Conservation (phyloP, 345 rosid species). For the Raphanus raphanistrum region DNA sequence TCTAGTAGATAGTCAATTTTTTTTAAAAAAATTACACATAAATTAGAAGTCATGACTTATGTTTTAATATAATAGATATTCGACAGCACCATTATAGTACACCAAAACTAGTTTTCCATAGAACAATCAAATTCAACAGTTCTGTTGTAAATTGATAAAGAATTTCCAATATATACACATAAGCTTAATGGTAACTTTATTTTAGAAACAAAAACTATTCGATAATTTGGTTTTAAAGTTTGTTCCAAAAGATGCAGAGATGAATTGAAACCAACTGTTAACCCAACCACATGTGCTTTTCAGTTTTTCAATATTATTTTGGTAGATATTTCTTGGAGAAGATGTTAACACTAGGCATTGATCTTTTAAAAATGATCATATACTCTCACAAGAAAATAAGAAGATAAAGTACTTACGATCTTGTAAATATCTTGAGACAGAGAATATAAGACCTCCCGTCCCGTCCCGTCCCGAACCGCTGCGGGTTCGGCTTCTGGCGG, state of each 20-base stretch:
- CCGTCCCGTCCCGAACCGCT: no score
- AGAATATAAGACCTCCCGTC: conserved; percentile 50
- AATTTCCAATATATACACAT: not conserved
- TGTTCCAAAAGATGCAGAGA: not conserved
- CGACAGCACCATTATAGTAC: not conserved
- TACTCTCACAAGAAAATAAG: not conserved
- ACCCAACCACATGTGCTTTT: not conserved
- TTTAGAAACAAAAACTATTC: not conserved
- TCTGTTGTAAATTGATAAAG: not conserved
- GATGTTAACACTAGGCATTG: not conserved
- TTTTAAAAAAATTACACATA: no score
- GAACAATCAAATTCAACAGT: not conserved
- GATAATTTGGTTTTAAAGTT: not conserved
- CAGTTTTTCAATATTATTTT: not conserved
- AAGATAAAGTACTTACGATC: conserved; percentile 8
- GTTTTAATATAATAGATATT: no score
- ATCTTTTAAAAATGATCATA: not conserved
- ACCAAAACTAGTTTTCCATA: not conserved
- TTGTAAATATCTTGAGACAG: conserved; percentile 16
- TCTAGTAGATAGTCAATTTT: no score
- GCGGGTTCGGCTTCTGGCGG: no score
- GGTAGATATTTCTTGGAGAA: conserved; percentile 15
- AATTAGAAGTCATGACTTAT: no score
- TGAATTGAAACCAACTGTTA: not conserved
- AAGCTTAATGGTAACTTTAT: not conserved